phyloP scores from a whole-genome alignment of 2,329 filamentous ascomycete genomes.

The Fusarium sp. region DNA sequence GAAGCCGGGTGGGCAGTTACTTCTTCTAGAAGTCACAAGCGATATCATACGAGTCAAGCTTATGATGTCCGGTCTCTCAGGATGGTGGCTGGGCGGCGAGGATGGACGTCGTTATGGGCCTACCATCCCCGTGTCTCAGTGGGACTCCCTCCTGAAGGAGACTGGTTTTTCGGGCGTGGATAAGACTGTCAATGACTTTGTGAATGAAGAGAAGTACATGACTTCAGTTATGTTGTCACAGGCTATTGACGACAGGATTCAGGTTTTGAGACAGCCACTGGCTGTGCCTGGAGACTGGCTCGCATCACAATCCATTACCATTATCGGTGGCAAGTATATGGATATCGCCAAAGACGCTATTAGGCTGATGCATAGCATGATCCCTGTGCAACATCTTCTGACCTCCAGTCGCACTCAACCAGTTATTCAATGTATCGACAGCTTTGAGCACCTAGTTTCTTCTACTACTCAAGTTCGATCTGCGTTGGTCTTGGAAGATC shows the following conservation, averaged over 20 bases:
- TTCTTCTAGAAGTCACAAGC: constrained; percentile 23
- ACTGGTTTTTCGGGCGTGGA: constrained; percentile 8
- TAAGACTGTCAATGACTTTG: constrained; percentile 9
- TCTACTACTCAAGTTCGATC: background rate
- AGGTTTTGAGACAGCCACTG: background rate
- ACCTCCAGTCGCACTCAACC: no score
- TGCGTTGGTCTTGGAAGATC: constrained; percentile 6
- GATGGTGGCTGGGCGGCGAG: constrained; percentile 14
- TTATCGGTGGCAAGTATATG: background rate
- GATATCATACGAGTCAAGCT: constrained; percentile 9
- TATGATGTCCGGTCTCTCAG: constrained; percentile 18
- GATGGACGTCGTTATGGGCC: constrained; percentile 13
- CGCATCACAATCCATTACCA: background rate
- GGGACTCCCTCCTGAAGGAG: background rate
- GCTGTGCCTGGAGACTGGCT: background rate
- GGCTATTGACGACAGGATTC: background rate
- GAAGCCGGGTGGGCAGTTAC: constrained; percentile 46
- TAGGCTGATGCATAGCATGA: background rate
- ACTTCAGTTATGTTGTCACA: constrained; percentile 6
- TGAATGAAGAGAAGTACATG: constrained; percentile 4
- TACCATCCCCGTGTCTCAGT: background rate
- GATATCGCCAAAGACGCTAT: background rate
- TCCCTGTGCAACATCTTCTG: accelerated
- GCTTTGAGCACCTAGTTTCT: background rate
- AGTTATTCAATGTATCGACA: background rate